Evolutionary conservation across 805 yeast species (phyloP).

Genomic region (Saitoella complicata): DNA sequence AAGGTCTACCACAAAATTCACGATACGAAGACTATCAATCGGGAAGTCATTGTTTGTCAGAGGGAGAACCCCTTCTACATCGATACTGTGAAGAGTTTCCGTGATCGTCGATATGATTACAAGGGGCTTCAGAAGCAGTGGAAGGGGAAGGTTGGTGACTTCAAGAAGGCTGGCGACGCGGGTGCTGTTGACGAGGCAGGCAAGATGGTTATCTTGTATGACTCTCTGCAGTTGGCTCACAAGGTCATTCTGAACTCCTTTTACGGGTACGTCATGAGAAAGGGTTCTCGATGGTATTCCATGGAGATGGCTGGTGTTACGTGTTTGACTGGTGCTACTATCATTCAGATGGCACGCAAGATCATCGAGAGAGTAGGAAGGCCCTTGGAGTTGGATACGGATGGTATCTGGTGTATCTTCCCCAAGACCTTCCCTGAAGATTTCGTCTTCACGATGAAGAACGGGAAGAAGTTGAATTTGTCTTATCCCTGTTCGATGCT

Average conservation of each 20-base stretch:
- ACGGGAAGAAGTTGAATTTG: conserved; percentile 59
- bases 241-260: conserved; percentile 92
- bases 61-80: conserved; percentile 95
- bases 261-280: conserved; percentile 97
- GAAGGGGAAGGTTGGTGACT: conserved; percentile 60
- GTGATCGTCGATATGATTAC: conserved; percentile 92
- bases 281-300: conserved; percentile 98
- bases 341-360: conserved; percentile 90
- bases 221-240: conserved; percentile 90
- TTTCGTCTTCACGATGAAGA: conserved; percentile 47
- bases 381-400: conserved; percentile 92
- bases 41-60: conserved; percentile 92
- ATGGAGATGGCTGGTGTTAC: conserved; percentile 99
- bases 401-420: conserved; percentile 98
- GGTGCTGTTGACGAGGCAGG: conserved; percentile 72
- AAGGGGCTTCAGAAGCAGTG: conserved; percentile 86
- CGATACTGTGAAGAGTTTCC: conserved; percentile 79
- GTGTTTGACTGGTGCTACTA: conserved; percentile 93
- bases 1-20: conserved; percentile 73
- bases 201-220: conserved; percentile 85
- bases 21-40: conserved; percentile 64
- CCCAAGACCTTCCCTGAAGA: conserved; percentile 91
- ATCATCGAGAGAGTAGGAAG: conserved; percentile 86
- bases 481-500: conserved; percentile 96
- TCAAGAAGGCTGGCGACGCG: conserved; percentile 34